These are phyloP conservation scores for Zopfia rhizophila DNA, from an alignment of 2,329 filamentous ascomycete genomes.

Conservation along the genomic window DNA sequence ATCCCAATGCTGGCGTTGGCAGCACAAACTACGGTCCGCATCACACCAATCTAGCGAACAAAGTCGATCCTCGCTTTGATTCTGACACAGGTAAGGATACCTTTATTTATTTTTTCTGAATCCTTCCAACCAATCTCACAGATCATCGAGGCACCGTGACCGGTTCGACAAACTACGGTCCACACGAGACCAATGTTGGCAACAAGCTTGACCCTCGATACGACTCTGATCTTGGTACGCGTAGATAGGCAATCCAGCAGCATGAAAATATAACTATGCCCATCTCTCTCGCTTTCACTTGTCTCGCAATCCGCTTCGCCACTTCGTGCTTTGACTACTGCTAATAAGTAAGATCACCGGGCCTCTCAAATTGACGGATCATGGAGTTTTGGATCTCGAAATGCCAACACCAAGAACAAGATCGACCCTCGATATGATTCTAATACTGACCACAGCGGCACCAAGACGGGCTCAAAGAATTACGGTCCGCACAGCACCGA, in stretches of 20 bases:
- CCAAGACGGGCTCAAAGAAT: slow-evolving; percentile 13
- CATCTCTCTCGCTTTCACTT: too few species aligned
- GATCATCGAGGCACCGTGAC: not conserved
- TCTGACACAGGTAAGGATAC: slow-evolving; percentile 8
- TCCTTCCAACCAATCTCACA: not conserved
- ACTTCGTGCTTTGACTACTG: too few species aligned
- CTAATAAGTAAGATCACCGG: too few species aligned
- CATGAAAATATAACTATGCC: not conserved
- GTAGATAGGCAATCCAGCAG: slow-evolving; percentile 11
- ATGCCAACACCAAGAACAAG: slow-evolving; percentile 23
- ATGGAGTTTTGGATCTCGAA: slow-evolving; percentile 46
- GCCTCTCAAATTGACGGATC: too few species aligned
- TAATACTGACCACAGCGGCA: slow-evolving; percentile 34
- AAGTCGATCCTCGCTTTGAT: slow-evolving; percentile 16
- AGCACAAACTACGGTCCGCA: slow-evolving; percentile 16
- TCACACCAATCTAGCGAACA: slow-evolving; percentile 14
- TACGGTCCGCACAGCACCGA: slow-evolving; percentile 15
- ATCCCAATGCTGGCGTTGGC: not conserved
- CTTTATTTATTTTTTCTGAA: not conserved
- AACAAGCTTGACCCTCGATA: slow-evolving; percentile 34
- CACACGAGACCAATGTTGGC: slow-evolving; percentile 24
- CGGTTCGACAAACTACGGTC: slow-evolving; percentile 37
- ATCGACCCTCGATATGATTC: slow-evolving; percentile 25
- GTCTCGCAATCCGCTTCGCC: too few species aligned
- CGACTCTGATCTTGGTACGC: slow-evolving; percentile 22